Percentiles rank a stretch among this genome's conserved stretches.
Conservation (phyloP, 345 rosid species). For the Crucihimalaya himalaica region DNA sequence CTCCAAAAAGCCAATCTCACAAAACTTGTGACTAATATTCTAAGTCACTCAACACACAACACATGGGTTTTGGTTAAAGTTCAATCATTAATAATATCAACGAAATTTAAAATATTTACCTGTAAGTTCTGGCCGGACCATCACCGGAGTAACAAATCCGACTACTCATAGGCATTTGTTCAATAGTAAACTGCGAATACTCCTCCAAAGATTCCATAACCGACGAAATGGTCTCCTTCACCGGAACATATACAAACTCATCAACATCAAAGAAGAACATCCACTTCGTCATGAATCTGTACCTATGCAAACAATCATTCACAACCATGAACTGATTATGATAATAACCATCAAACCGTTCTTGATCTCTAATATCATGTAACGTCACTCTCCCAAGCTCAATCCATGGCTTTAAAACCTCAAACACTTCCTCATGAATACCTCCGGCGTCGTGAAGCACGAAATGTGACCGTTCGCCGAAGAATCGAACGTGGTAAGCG, state of each 20-base stretch:
- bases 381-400: constrained; percentile 80
- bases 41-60: constrained; percentile 20
- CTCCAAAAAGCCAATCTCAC: constrained; percentile 13
- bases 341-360: constrained; percentile 90
- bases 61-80: constrained; percentile 20
- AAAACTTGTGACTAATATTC: constrained; percentile 23
- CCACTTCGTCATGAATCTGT: constrained; percentile 78
- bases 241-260: constrained; percentile 67
- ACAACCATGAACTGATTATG: constrained; percentile 95
- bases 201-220: constrained; percentile 65
- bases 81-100: constrained; percentile 28
- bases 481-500: constrained; percentile 74
- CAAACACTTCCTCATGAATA: constrained; percentile 64
- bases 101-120: constrained; percentile 41
- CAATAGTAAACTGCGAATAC: constrained; percentile 71
- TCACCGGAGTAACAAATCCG: constrained; percentile 69
- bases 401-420: constrained; percentile 89
- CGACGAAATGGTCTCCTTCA: constrained; percentile 53
- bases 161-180: constrained; percentile 83
- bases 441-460: constrained; percentile 93
- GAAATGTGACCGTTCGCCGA: constrained; percentile 76
- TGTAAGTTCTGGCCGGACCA: constrained; percentile 60
- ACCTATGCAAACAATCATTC: constrained; percentile 85
- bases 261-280: constrained; percentile 92
- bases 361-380: constrained; percentile 80